Evolutionary conservation across 352 stramenopile genomes (phyloP), one percentile per base, ranked within the genome.

Genomic region (Pilasporangium apinafurcum): DNA sequence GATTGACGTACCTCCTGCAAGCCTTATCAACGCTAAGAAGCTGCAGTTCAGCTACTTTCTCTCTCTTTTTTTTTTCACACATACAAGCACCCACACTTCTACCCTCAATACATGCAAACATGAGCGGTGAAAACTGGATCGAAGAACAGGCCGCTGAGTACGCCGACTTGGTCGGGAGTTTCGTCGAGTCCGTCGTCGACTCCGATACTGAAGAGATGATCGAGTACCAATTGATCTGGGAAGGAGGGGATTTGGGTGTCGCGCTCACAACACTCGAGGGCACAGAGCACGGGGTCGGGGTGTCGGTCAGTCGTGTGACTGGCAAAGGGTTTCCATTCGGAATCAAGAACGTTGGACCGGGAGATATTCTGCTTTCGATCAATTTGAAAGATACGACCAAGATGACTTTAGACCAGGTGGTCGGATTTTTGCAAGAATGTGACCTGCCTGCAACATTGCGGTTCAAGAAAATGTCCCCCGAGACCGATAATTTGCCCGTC

Each of bases 151-250:
- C 78, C 29, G 81, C 78, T 45, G 81, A 93, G 65, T 91, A 86
- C 51, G 61, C 68, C 25, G 78, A 93, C 54, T 58, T 93, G 35
- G 78, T 93, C 12, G 80, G 78, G 27, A 87, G 71, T 63, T 93
- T 93, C 51, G 78, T 91, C 18, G 78, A 90, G 49, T 91, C 78
- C 16, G 78, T 91, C 9, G 70, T 86, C 42, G 78, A 91, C 53
- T 68, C 66, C 38, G 75, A 88, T 35, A 91, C 78, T 45, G 81
- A 92, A 51, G 76, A 91, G 49, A 83, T 89, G 58, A 57, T 87
- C 48, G 81, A 93, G 63, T 93, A 93, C 64, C 81, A 93, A 56
- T 68, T 93, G 44, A 93, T 93, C 55, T 93, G 81, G 81, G 81
- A 93, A 46, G 81, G 81, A 27, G 81, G 81, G 26, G 81, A 93